Evolutionary conservation across 441 rosid genomes (phyloP).

Genomic region (Erodium texanum): DNA sequence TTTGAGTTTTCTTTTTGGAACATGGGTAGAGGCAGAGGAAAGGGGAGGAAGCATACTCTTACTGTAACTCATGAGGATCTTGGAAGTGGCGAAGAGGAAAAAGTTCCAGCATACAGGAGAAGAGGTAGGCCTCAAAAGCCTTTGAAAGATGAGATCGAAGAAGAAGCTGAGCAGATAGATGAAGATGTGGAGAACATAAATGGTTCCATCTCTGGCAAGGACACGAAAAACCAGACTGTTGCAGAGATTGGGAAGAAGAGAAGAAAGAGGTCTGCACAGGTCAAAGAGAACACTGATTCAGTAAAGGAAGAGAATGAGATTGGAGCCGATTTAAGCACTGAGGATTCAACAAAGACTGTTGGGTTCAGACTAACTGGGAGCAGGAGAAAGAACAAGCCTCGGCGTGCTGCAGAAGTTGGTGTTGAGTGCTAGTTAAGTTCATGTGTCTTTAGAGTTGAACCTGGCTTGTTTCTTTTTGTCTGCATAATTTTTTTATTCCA

Average conservation of each 20-base stretch:
- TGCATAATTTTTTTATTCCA: neutral
- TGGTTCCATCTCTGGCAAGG: no score
- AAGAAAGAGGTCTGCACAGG: conserved; percentile 30
- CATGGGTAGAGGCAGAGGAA: conserved; percentile 79
- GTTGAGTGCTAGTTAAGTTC: conserved; percentile 71
- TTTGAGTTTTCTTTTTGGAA: conserved; percentile 26
- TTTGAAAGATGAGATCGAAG: conserved; percentile 44
- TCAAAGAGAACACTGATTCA: conserved; percentile 38
- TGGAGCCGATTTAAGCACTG: conserved; percentile 44
- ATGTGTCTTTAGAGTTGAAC: neutral
- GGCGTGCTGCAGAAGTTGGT: conserved; percentile 89
- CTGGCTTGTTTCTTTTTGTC: neutral
- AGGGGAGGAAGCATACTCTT: conserved; percentile 44
- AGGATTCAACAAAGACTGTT: conserved; percentile 51
- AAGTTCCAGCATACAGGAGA: conserved; percentile 51
- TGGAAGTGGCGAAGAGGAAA: conserved; percentile 56
- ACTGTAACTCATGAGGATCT: conserved; percentile 34
- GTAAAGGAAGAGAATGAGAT: conserved; percentile 45
- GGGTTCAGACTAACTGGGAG: conserved; percentile 86
- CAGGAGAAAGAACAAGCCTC: conserved; percentile 88
- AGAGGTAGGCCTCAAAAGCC: conserved; percentile 68
- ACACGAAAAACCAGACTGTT: conserved; percentile 13
- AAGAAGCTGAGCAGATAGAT: conserved; percentile 39
- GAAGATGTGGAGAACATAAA: conserved; percentile 35
- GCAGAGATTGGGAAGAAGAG: conserved; percentile 54